Percentiles rank a stretch among this genome's conserved stretches.
These are phyloP conservation scores for Eucalyptus tenuipes DNA, from an alignment of 345 rosid species.

Conservation along the genomic window DNA sequence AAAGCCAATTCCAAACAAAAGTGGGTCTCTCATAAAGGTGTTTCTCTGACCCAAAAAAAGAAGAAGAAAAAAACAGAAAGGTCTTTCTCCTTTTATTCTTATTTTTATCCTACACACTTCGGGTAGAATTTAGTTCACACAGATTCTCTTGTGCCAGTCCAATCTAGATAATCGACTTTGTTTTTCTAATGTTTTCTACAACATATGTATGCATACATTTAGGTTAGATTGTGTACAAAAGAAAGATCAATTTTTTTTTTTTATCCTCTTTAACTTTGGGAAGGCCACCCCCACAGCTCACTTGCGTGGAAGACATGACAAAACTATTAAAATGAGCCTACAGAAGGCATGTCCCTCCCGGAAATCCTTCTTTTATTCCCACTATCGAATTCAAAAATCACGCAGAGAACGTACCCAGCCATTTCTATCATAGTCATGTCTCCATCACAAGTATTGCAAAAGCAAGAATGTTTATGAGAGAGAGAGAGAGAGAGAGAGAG, in stretches of 20 bases:
- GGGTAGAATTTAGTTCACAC: not conserved
- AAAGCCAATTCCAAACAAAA: not conserved
- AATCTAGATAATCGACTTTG: not conserved
- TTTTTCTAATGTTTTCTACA: not conserved
- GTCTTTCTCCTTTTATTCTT: not conserved
- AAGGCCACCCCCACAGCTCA: not conserved
- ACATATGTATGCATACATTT: not conserved
- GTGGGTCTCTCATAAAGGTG: not conserved
- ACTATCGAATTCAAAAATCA: not conserved
- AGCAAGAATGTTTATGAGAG: not conserved
- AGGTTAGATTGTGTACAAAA: not conserved
- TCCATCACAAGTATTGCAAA: not conserved
- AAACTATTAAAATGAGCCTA: not conserved
- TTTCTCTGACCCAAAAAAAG: not conserved
- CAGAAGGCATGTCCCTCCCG: not conserved
- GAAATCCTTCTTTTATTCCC: not conserved
- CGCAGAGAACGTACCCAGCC: not conserved
- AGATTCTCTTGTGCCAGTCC: not conserved
- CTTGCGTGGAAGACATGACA: not conserved
- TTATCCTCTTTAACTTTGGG: not conserved
- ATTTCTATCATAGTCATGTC: not conserved
- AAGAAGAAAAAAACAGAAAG: not conserved
- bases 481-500: not conserved
- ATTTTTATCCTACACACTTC: not conserved
- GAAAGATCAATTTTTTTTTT: not conserved